phyloP scores from a whole-genome alignment of 75 land plant species.

The Adiantum capillusveneris region DNA sequence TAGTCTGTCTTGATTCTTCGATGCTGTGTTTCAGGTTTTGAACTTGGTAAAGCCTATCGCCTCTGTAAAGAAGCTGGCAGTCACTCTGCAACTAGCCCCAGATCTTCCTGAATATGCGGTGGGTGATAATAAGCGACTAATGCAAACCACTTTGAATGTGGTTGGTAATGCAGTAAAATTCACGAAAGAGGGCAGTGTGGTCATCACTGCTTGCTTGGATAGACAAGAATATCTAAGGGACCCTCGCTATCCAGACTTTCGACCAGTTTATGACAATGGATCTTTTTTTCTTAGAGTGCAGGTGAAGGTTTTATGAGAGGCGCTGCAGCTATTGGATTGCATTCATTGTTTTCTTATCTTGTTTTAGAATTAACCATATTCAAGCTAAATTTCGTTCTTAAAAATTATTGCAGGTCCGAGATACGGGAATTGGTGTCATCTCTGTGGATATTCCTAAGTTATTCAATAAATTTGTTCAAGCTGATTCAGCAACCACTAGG shows the following conservation, averaged over 20 bases:
- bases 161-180: conserved; percentile 93
- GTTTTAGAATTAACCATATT: too few relatives aligned
- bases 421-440: conserved; percentile 72
- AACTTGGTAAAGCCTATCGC: conserved; percentile 78
- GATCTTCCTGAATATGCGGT: conserved; percentile 68
- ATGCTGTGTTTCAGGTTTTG: conserved; percentile 38
- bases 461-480: conserved; percentile 71
- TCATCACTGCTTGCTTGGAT: conserved; percentile 46
- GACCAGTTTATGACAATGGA: conserved; percentile 34
- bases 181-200: conserved; percentile 65
- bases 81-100: conserved; percentile 35
- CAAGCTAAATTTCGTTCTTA: neutral
- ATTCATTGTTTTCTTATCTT: too few relatives aligned
- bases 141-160: conserved; percentile 76
- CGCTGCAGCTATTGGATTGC: too few relatives aligned
- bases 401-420: conserved; percentile 50
- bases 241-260: conserved; percentile 43
- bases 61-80: conserved; percentile 59
- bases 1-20: neutral
- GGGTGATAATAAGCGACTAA: conserved; percentile 90
- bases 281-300: conserved; percentile 67
- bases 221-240: conserved; percentile 54
- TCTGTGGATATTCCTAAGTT: conserved; percentile 73
- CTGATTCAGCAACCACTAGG: conserved; percentile 33
- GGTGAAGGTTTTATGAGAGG: too few relatives aligned